Evolutionary conservation across 768 basidiomycete species (phyloP).

Genomic region (Candolleomyces eurysporus): DNA sequence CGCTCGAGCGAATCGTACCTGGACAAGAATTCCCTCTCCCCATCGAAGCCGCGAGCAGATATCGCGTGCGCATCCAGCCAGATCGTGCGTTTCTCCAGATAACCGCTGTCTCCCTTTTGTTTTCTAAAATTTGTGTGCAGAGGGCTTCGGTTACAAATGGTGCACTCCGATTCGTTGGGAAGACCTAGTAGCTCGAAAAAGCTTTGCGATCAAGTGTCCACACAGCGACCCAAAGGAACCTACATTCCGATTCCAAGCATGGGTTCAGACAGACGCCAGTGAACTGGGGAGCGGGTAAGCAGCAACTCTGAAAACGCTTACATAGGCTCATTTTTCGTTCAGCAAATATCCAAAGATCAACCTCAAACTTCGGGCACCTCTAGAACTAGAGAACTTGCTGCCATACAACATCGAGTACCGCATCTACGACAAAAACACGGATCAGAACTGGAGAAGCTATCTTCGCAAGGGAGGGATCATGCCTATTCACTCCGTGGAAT

Average conservation of each 20-base stretch:
- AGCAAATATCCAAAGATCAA: conserved; percentile 86
- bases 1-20: conserved; percentile 86
- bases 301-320: neutral
- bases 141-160: conserved; percentile 97
- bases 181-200: conserved; percentile 68
- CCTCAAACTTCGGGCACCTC: conserved; percentile 84
- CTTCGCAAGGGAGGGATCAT: conserved; percentile 90
- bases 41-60: conserved; percentile 81
- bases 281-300: conserved; percentile 55
- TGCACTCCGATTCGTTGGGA: conserved; percentile 86
- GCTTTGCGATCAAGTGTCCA: conserved; percentile 80
- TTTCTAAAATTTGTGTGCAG: conserved; percentile 36
- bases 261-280: conserved; percentile 68
- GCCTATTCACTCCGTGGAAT: conserved; percentile 94
- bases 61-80: conserved; percentile 83
- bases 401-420: conserved; percentile 94
- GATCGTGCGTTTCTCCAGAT: conserved; percentile 63
- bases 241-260: conserved; percentile 92
- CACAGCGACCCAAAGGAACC: conserved; percentile 80
- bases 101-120: neutral
- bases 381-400: conserved; percentile 93
- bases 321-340: neutral
- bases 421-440: conserved; percentile 94
- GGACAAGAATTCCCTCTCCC: conserved; percentile 88
- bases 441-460: conserved; percentile 94